phyloP scores from a whole-genome alignment of 805 yeast genomes.

The Saccharomycopsis fodiens region DNA sequence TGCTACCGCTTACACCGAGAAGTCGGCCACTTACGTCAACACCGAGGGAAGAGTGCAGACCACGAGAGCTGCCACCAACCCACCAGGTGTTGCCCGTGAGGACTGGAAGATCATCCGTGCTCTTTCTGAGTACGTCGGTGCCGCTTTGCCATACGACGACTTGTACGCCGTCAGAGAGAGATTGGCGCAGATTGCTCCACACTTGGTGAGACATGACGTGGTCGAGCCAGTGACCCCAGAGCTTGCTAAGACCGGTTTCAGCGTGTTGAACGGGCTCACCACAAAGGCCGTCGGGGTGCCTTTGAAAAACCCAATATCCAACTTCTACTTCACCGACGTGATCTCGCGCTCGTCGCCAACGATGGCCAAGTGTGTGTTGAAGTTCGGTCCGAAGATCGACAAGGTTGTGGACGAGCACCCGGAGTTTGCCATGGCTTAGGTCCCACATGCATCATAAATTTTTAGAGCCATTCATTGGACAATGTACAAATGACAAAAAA shows the following conservation, averaged over 20 bases:
- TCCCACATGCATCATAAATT: not conserved
- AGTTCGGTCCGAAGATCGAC: slow-evolving; percentile 61
- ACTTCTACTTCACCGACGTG: slow-evolving; percentile 84
- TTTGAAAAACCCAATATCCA: slow-evolving; percentile 65
- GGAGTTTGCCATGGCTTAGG: slow-evolving; percentile 24
- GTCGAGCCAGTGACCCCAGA: slow-evolving; percentile 60
- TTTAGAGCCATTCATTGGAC: not conserved
- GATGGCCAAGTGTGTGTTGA: slow-evolving; percentile 78
- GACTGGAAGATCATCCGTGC: slow-evolving; percentile 89
- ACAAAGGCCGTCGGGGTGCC: slow-evolving; percentile 36
- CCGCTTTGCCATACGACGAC: slow-evolving; percentile 71
- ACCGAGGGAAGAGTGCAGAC: slow-evolving; percentile 86
- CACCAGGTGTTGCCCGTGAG: slow-evolving; percentile 86
- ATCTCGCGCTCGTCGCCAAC: slow-evolving; percentile 83
- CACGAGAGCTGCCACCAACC: slow-evolving; percentile 79
- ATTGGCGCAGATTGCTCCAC: slow-evolving; percentile 73
- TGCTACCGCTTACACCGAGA: slow-evolving; percentile 85
- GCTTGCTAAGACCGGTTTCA: slow-evolving; percentile 50
- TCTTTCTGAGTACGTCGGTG: slow-evolving; percentile 65
- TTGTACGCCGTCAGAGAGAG: slow-evolving; percentile 58
- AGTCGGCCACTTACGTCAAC: slow-evolving; percentile 75
- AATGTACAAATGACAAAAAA: not conserved
- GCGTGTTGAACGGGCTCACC: slow-evolving; percentile 30
- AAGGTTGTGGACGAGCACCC: slow-evolving; percentile 41
- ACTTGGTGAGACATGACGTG: slow-evolving; percentile 65